Evolutionary conservation across 2,329 filamentous ascomycete species (phyloP), one percentile per base, ranked within the genome.

Genomic region (Trichoderma simmonsii): DNA sequence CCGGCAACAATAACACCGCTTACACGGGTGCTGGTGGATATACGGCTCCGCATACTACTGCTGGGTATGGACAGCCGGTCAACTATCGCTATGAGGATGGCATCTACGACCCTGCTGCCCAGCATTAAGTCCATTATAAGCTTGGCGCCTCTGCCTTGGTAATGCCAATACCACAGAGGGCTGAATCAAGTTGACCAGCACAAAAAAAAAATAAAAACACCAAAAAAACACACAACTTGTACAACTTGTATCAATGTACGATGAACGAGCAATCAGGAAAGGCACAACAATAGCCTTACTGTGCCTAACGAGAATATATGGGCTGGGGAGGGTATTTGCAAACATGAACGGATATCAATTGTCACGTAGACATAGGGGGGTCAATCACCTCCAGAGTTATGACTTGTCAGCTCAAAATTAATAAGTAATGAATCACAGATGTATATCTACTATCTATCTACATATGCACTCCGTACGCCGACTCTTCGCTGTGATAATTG

Each of bases 81-180:
- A 77, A 77, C 32, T 80, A 83, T 64, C 79, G 75, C 11, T 83
- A 84, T 67, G 77, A 77, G 4, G 82, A 84, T 64, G 82, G 82
- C 28, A 76, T 82, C 15, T 83, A 83, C 62, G 75, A 80, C 6
- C 77, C 77, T 8, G 48, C 77, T 8, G 48, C 64, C 6, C 80
- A 64, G 34, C 30, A 43, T 30, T 64, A 63, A 48, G 4, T 28
- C 48, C n/a, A 57, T 24, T 9, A 7, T 18, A 8, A 39, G 32
- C 18, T 28, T 26, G 26, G 4, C 15, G 8, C 8, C 26, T 57
- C 24, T 34, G 14, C 21, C n/a, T 24, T 3, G 48, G 21, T 54
- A 54, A 7, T 15, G 14, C 5, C n/a, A 54, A 14, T 6, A 51
- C 11, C 48, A 24, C 11, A 24, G 48, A 54, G 5, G 48, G 0